A percentile compares a stretch with the other conserved stretches of the same genome.
Conservation (phyloP, 805 yeast genomes). For the Tanozyma kutaoensis region DNA sequence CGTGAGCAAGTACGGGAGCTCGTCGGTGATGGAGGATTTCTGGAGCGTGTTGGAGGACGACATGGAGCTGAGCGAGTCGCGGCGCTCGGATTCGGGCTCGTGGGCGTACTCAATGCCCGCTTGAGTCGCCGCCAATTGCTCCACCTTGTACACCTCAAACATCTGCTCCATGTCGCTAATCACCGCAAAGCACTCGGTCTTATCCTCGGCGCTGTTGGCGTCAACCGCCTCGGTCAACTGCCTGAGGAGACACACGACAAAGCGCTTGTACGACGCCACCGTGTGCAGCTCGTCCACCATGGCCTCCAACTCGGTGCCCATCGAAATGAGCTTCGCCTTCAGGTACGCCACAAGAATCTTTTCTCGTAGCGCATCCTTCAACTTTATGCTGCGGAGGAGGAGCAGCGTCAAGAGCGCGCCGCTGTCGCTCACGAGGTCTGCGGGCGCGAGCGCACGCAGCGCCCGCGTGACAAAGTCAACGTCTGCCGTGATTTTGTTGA, state of each 20-base stretch:
- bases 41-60: conserved; percentile 27
- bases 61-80: conserved; percentile 15
- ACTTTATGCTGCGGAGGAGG: conserved; percentile 29
- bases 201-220: conserved; percentile 39
- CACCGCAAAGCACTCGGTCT: conserved; percentile 54
- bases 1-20: conserved; percentile 48
- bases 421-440: conserved; percentile 38
- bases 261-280: conserved; percentile 36
- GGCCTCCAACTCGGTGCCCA: conserved; percentile 48
- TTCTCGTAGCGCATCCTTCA: conserved; percentile 38
- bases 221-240: conserved; percentile 46
- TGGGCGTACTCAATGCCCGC: conserved; percentile 1
- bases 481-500: conserved; percentile 29
- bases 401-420: conserved; percentile 36
- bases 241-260: conserved; percentile 42
- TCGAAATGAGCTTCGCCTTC: conserved; percentile 49
- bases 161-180: conserved; percentile 61
- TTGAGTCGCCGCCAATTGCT: conserved; percentile 12
- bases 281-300: conserved; percentile 19
- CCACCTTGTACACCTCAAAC: conserved; percentile 42
- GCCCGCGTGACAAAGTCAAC: conserved; percentile 32
- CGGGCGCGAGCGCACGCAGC: conserved; percentile 25
- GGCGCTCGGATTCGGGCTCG: conserved; percentile 3
- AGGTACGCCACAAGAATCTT: conserved; percentile 46
- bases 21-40: conserved; percentile 45